phyloP scores from a whole-genome alignment of 192 early-diverging fungal species.

The Entophlyctis helioformis region DNA sequence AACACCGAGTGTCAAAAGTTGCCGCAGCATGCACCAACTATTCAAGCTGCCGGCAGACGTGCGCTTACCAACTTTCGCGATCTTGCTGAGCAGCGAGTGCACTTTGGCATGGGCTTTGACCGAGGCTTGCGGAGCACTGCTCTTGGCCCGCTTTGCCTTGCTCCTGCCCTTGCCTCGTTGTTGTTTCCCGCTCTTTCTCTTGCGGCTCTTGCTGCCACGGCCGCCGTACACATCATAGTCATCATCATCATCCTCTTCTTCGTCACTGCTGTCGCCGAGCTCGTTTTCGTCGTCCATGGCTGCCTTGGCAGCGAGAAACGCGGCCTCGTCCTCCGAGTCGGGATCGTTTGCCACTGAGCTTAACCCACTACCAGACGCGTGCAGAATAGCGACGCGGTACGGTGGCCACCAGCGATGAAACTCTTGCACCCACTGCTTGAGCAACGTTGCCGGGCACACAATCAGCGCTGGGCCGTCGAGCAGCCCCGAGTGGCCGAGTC shows the following conservation, averaged over 20 bases:
- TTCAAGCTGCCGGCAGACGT: neutral
- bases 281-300: slow-evolving; percentile 14
- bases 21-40: slow-evolving; percentile 1
- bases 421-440: slow-evolving; percentile 46
- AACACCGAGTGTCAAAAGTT: slow-evolving; percentile 1
- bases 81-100: slow-evolving; percentile 27
- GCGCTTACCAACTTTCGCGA: slow-evolving; percentile 6
- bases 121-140: too few species aligned
- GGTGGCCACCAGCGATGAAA: slow-evolving; percentile 64
- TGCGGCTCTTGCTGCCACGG: neutral
- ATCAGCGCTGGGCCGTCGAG: slow-evolving; percentile 55
- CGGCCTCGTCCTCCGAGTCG: slow-evolving; percentile 6
- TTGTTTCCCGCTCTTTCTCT: slow-evolving; percentile 10
- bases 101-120: slow-evolving; percentile 26
- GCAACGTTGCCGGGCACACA: slow-evolving; percentile 45
- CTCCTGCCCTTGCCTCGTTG: slow-evolving; percentile 10
- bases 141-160: slow-evolving; percentile 31
- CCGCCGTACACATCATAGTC: slow-evolving; percentile 10
- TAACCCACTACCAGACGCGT: slow-evolving; percentile 76
- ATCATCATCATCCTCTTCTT: slow-evolving; percentile 13
- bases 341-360: neutral
- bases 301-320: slow-evolving; percentile 6
- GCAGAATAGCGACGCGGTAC: slow-evolving; percentile 78
- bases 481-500: slow-evolving; percentile 59
- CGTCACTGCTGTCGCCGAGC: neutral